phyloP scores from a whole-genome alignment of 208 protist species.

The Trypanosoma scelopori region DNA sequence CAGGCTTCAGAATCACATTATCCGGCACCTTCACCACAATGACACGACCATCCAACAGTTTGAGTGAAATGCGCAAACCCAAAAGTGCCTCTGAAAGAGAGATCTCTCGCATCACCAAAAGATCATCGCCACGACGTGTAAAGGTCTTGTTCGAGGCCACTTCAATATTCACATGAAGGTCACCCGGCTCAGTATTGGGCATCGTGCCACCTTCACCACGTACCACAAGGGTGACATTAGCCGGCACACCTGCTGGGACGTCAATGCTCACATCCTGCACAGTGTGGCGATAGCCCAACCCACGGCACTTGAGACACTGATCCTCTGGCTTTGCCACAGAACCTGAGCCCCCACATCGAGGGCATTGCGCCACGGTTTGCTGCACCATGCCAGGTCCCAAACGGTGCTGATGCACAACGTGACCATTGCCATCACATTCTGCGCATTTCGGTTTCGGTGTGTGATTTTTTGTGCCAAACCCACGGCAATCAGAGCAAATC shows the following conservation, averaged over 20 bases:
- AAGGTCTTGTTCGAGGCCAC: constrained; percentile 93
- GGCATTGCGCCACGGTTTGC: constrained; percentile 93
- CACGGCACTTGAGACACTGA: constrained; percentile 93
- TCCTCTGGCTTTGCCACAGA: constrained; percentile 91
- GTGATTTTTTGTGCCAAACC: constrained; percentile 88
- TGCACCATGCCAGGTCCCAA: constrained; percentile 97
- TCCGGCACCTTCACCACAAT: constrained; percentile 75
- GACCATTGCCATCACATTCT: constrained; percentile 92
- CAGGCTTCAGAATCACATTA: constrained; percentile 64
- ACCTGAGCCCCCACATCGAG: constrained; percentile 93
- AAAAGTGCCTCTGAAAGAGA: constrained; percentile 94
- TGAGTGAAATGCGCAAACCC: constrained; percentile 83
- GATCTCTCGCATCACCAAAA: constrained; percentile 92
- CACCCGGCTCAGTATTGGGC: constrained; percentile 92
- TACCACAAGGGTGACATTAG: constrained; percentile 96
- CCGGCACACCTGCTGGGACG: constrained; percentile 95
- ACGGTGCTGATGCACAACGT: constrained; percentile 91
- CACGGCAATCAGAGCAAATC: constrained; percentile 85
- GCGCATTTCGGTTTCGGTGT: constrained; percentile 89
- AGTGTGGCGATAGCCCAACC: constrained; percentile 92
- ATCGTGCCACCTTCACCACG: constrained; percentile 95
- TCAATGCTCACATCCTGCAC: constrained; percentile 94
- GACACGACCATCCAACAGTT: constrained; percentile 90
- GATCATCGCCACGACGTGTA: constrained; percentile 92
- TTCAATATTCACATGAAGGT: constrained; percentile 96